These are phyloP conservation scores for Parachlorella kessleri DNA, from an alignment of 139 green algal genomes.

Conservation along the genomic window DNA sequence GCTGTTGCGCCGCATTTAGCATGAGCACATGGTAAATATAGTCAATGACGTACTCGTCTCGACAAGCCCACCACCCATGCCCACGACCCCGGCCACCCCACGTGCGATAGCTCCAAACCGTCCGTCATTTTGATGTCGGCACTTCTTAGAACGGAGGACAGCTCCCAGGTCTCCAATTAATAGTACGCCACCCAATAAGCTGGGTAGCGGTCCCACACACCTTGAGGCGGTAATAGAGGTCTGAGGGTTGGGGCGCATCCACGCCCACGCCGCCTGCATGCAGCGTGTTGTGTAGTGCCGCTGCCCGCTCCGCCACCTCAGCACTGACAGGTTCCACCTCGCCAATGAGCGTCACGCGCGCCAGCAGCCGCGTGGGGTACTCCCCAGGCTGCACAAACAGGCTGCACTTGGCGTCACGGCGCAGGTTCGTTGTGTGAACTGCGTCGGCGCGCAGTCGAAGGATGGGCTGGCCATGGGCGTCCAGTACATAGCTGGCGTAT, in stretches of 20 bases:
- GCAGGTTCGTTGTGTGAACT: constrained; percentile 79
- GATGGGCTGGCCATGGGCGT: constrained; percentile 69
- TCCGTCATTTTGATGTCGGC: too few species aligned
- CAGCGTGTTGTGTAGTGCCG: constrained; percentile 40
- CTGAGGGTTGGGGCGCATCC: constrained; percentile 32
- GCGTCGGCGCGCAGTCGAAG: constrained; percentile 67
- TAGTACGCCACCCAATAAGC: too few species aligned
- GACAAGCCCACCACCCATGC: too few species aligned
- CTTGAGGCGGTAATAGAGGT: constrained; percentile 53
- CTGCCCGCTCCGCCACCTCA: constrained; percentile 34
- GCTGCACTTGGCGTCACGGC: constrained; percentile 56
- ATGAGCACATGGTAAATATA: too few species aligned
- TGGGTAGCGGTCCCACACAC: neutral
- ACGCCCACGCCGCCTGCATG: constrained; percentile 41
- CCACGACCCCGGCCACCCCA: too few species aligned
- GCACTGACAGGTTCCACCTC: constrained; percentile 43
- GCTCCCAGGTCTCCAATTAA: too few species aligned
- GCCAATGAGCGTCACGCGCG: constrained; percentile 77
- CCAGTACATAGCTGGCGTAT: constrained; percentile 77
- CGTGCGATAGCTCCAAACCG: too few species aligned
- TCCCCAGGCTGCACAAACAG: constrained; percentile 83
- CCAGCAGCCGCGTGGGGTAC: constrained; percentile 73
- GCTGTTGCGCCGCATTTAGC: too few species aligned
- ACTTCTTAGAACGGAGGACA: too few species aligned
- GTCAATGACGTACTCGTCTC: too few species aligned